These are phyloP conservation scores for Cupressus sempervirens DNA, from an alignment of 75 land plant species.

Conservation along the genomic window DNA sequence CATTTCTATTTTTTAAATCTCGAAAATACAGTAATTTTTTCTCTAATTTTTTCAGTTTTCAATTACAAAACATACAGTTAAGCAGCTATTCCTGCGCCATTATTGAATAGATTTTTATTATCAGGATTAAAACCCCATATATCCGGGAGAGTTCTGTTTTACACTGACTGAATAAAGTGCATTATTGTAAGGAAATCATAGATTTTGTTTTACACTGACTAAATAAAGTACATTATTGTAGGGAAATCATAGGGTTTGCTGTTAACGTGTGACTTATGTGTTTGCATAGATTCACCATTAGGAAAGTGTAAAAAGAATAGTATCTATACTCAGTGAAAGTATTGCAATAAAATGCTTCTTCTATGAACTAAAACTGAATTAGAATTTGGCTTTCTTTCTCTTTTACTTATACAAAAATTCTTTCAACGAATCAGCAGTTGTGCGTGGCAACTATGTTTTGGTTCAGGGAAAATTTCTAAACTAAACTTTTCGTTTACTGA, in stretches of 20 bases:
- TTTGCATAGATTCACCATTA: background rate
- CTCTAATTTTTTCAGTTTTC: too few relatives aligned
- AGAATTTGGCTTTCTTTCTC: background rate
- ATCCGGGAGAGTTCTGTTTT: too few relatives aligned
- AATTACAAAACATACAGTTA: too few relatives aligned
- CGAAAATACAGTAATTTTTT: too few relatives aligned
- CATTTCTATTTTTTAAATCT: too few relatives aligned
- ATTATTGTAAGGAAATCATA: too few relatives aligned
- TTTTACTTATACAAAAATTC: background rate
- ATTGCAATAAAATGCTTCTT: background rate
- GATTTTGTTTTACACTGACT: background rate
- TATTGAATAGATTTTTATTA: too few relatives aligned
- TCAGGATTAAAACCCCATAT: too few relatives aligned
- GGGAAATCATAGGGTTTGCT: background rate
- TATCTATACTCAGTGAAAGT: background rate
- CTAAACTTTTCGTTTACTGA: background rate
- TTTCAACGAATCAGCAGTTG: background rate
- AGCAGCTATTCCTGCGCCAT: too few relatives aligned
- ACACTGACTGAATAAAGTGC: too few relatives aligned
- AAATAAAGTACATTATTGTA: background rate
- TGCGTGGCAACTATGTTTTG: background rate
- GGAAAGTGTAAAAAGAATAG: background rate
- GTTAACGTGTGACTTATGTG: background rate
- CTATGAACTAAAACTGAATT: background rate
- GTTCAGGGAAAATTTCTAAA: background rate